A percentile compares a stretch with the other conserved stretches of the same genome.
Evolutionary conservation across 768 basidiomycete species (phyloP).

Genomic region (Pilatotrama ljubarskyi): DNA sequence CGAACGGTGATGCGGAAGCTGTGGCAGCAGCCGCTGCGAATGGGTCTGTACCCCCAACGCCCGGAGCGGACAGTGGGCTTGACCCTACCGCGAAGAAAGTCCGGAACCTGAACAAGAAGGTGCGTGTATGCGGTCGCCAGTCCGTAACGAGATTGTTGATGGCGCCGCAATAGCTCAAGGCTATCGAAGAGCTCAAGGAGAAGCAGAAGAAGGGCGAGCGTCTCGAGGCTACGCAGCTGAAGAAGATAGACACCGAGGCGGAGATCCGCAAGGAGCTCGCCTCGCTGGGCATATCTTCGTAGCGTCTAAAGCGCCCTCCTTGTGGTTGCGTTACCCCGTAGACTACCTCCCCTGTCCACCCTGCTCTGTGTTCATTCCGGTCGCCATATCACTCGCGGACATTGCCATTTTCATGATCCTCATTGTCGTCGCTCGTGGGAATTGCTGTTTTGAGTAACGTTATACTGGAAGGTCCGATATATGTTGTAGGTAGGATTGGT

Average conservation of each 20-base stretch:
- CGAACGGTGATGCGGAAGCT: conserved; percentile 21
- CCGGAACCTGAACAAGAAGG: conserved; percentile 95
- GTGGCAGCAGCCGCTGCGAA: conserved; percentile 22
- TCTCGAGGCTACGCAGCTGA: conserved; percentile 91
- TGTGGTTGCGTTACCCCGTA: not conserved
- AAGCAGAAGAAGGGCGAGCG: conserved; percentile 87
- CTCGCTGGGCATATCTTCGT: conserved; percentile 30
- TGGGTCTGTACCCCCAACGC: conserved; percentile 49
- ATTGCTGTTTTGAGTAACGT: conserved; percentile 11
- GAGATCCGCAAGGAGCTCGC: conserved; percentile 83
- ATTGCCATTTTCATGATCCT: not conserved
- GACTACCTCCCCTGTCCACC: not conserved
- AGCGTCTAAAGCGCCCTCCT: not conserved
- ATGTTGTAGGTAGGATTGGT: conserved; percentile 10
- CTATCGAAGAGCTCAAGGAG: conserved; percentile 97
- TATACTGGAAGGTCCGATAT: conserved; percentile 1
- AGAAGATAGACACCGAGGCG: conserved; percentile 92
- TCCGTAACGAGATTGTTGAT: not conserved
- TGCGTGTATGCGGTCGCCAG: not conserved
- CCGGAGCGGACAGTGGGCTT: conserved; percentile 55
- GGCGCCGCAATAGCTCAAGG: conserved; percentile 68
- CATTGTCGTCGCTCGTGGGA: not conserved
- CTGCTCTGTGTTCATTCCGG: not conserved
- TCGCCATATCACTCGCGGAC: conserved; percentile 3
- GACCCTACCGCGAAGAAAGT: conserved; percentile 91